Evolutionary conservation across 2,329 filamentous ascomycete species (phyloP), one percentile per base, ranked within the genome.

Genomic region (Dactylellina drechsleri): DNA sequence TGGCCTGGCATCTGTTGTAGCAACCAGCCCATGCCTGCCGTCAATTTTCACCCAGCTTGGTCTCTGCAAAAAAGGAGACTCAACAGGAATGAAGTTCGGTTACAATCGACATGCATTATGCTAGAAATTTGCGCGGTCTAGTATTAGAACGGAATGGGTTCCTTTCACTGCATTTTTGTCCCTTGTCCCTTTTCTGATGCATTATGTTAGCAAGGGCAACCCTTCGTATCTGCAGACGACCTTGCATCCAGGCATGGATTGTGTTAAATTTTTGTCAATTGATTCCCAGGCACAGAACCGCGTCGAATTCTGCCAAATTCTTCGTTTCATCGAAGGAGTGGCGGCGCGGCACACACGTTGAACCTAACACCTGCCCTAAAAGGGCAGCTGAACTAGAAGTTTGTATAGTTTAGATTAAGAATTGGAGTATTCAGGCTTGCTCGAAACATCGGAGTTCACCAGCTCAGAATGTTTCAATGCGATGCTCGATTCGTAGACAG

Each of bases 161-260:
- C 57, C 20, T 60, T 12, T 45, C 36, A 26, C 10, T 60, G 57
- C 57, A 18, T 8, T 49, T 60, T 60, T 60, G 57, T 41, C 57
- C 31, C 31, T 36, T 36, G 2, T 23, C 26, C 23, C 40, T 49
- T 13, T 12, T 49, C 16, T 2, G 8, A 45, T 28, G 26, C 18
- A 23, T 45, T 13, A 49, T 31, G 56, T 26, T 26, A 45, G 26
- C 56, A 52, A 52, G 18, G 47, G 47, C 47, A 23, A 15, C 56
- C 45, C 28, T 60, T 43, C 57, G 57, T 60, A 60, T 60, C 57
- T 60, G 57, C 57, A 60, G 16, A 36, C 18, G 57, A 8, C 40
- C 57, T 18, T 47, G 56, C 41, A 26, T 12, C 28, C 26, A 36
- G 23, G 54, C 54, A 28, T 58, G 54, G 36, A 40, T 20, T 18